A percentile compares a stretch with the other conserved stretches of the same genome.
Evolutionary conservation across 768 basidiomycete genomes (phyloP).

Genomic region (Russula abietina): DNA sequence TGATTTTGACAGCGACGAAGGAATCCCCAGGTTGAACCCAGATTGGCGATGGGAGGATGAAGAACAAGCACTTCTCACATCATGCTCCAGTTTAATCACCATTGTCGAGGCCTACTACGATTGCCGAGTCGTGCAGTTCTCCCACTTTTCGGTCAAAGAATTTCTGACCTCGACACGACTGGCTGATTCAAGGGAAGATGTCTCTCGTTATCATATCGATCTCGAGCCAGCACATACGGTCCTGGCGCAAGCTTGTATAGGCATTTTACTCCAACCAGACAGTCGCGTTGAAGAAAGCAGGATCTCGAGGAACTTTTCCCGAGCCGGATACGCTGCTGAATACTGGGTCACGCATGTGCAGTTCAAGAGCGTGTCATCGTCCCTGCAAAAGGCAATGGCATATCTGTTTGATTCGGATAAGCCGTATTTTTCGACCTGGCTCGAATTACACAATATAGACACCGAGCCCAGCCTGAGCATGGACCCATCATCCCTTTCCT

Average conservation of each 20-base stretch:
- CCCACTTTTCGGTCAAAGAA: conserved; percentile 4
- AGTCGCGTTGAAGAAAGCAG: too few species aligned
- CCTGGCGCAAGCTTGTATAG: not conserved
- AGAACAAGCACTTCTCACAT: not conserved
- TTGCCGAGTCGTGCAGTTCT: not conserved
- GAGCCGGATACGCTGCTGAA: not conserved
- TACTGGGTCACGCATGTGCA: not conserved
- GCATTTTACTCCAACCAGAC: not conserved
- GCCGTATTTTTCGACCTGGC: not conserved
- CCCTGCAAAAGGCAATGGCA: not conserved
- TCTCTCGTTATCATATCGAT: conserved; percentile 5
- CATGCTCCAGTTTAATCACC: not conserved
- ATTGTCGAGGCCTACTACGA: not conserved
- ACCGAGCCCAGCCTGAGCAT: not conserved
- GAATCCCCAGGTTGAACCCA: not conserved
- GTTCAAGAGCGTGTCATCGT: not conserved
- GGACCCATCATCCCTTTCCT: not conserved
- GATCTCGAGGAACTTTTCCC: not conserved
- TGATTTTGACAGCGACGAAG: not conserved
- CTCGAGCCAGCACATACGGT: not conserved
- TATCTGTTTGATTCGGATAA: not conserved
- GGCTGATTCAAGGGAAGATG: not conserved
- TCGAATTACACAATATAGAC: not conserved
- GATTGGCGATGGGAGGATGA: not conserved
- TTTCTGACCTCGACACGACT: conserved; percentile 5